phyloP scores from a whole-genome alignment of 2,329 filamentous ascomycete genomes.

The Talaromyces marneffei region DNA sequence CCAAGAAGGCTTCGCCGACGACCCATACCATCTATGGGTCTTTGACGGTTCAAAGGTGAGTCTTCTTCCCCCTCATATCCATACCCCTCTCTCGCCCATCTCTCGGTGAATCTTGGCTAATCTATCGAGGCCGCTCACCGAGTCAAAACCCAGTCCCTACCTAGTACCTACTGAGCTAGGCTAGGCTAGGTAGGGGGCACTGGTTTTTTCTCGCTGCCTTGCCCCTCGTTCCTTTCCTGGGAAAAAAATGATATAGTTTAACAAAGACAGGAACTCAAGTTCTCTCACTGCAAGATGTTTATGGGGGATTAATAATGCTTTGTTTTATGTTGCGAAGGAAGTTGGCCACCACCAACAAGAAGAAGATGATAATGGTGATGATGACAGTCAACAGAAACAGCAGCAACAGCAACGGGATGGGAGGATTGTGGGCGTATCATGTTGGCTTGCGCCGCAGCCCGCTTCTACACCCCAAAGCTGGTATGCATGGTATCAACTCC shows the following conservation, averaged over 20 bases:
- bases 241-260: conserved; percentile 44
- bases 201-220: conserved; percentile 11
- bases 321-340: conserved; percentile 64
- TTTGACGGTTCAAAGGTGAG: conserved; percentile 54
- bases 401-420: neutral
- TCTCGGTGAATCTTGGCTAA: conserved; percentile 4
- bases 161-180: neutral
- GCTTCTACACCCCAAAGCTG: conserved; percentile 49
- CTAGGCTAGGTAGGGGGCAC: neutral
- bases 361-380: neutral
- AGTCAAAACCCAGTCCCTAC: conserved; percentile 4
- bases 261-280: conserved; percentile 53
- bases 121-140: conserved; percentile 12
- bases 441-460: conserved; percentile 61
- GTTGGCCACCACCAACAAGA: neutral
- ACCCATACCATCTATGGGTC: conserved; percentile 63
- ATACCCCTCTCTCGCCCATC: neutral
- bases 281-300: conserved; percentile 61
- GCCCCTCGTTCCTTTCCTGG: neutral
- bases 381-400: neutral
- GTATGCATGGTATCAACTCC: conserved; percentile 57
- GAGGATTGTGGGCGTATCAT: conserved; percentile 62
- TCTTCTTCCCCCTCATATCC: too few relatives aligned
- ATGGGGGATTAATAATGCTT: conserved; percentile 64
- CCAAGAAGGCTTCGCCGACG: conserved; percentile 60